These are phyloP conservation scores for Tetrahymena malaccensis DNA, from an alignment of 73 alveolate species.

Conservation along the genomic window DNA sequence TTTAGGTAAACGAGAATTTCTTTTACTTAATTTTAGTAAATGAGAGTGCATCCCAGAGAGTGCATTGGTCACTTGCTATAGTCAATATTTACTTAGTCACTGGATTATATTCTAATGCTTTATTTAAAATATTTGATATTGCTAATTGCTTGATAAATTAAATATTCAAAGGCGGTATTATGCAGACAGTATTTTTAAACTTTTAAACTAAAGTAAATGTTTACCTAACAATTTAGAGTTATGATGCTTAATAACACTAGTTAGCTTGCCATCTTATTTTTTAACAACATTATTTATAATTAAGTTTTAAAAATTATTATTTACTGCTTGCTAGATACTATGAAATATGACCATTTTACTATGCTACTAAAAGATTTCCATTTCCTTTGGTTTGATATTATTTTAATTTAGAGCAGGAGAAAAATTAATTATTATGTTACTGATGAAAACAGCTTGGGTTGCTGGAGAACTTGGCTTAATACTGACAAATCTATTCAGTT, in stretches of 20 bases:
- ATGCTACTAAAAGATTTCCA: not conserved
- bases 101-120: not conserved
- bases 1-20: not conserved
- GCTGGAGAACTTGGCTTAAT: not conserved
- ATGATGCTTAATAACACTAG: not conserved
- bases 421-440: not conserved
- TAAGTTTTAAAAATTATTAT: not conserved
- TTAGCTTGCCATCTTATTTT: not conserved
- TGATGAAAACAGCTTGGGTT: not conserved
- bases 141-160: not conserved
- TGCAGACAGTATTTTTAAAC: not conserved
- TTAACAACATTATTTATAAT: not conserved
- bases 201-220: not conserved
- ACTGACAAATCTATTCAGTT: not conserved
- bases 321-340: not conserved
- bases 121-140: not conserved
- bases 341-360: not conserved
- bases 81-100: not conserved
- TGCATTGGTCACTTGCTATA: not conserved
- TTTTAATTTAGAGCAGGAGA: not conserved
- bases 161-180: not conserved
- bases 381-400: not conserved
- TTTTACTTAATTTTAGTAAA: not conserved
- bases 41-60: not conserved
- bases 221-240: not conserved